Evolutionary conservation across 371 early-diverging fungal genomes (phyloP), one percentile per base, ranked within the genome.

Genomic region (Mortierella sp.): DNA sequence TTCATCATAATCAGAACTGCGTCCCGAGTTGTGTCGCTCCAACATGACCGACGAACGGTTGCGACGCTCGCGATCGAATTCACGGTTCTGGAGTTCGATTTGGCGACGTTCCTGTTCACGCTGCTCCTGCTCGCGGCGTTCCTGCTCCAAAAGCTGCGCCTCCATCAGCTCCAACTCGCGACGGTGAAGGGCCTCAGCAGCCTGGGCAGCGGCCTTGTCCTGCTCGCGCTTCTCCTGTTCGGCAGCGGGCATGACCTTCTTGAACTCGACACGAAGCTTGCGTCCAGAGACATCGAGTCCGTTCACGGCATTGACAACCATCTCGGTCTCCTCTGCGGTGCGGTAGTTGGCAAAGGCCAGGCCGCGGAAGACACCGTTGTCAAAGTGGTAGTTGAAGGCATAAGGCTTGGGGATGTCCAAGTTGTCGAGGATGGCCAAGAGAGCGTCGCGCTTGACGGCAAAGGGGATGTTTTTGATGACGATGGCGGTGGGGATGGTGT

Each of bases 391-490:
- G 81, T 96, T 95, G 82, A 96, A 93, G 48, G 95, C 95, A 88
- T 94, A 95, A 12, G 96, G 96, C 77, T 89, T 87, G 18, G 96
- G 96, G 54, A 95, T 91, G 58, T 92, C 92, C 73, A 95, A 87
- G 65, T 90, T 88, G 56, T 87, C 95, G 55, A 96, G 90, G 35
- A 92, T 91, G 46, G 89, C 89, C 60, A 96, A 78, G 68, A 96
- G 91, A 51, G 91, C 93, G 83, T 95, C 95, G 55, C 95, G 93
- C 88, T 95, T 95, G 60, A 96, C 91, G 38, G 93, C 90, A 88
- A 96, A 96, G 56, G 94, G 95, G 79, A 96, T 96, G 89, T 96
- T 96, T 82, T 96, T 96, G 78, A 96, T 95, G 38, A 96, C 96
- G 77, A 96, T 92, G 4, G 96, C 95, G 38, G 93, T 95, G 27